Percentiles rank a stretch among this genome's conserved stretches.
These are phyloP conservation scores for Glarea lozoyensis DNA, from an alignment of 495 filamentous ascomycete species.

Conservation along the genomic window DNA sequence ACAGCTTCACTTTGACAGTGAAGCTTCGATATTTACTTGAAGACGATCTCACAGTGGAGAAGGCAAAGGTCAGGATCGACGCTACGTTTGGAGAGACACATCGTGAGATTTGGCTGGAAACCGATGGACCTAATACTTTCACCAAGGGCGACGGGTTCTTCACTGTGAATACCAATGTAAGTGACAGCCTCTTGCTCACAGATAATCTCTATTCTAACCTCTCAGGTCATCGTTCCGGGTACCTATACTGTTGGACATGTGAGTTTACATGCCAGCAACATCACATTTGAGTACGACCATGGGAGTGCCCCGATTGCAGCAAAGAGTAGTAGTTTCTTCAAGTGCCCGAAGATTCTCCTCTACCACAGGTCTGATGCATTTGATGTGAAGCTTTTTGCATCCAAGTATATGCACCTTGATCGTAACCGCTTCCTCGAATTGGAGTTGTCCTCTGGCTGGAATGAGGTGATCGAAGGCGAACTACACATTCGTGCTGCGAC, in stretches of 20 bases:
- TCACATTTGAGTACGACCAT: constrained; percentile 57
- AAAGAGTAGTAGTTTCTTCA: constrained; percentile 27
- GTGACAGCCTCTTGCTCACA: too few species aligned
- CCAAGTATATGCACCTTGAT: constrained; percentile 63
- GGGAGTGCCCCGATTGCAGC: constrained; percentile 29
- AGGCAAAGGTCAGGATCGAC: constrained; percentile 57
- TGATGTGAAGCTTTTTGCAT: constrained; percentile 34
- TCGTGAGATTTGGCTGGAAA: constrained; percentile 60
- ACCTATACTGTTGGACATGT: constrained; percentile 69
- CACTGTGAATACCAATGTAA: constrained; percentile 40
- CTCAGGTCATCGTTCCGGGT: constrained; percentile 54
- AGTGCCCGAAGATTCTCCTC: constrained; percentile 32
- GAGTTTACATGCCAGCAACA: constrained; percentile 55
- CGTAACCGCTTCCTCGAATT: constrained; percentile 68
- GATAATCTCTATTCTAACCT: too few species aligned
- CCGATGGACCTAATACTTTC: constrained; percentile 31
- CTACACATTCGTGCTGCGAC: constrained; percentile 73
- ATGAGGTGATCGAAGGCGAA: constrained; percentile 58
- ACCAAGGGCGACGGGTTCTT: constrained; percentile 45
- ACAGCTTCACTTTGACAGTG: constrained; percentile 69
- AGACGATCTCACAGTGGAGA: constrained; percentile 58
- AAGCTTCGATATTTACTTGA: constrained; percentile 63
- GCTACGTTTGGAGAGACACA: constrained; percentile 33
- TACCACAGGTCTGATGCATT: constrained; percentile 40
- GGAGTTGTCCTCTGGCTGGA: constrained; percentile 65